Evolutionary conservation across 257 asterid species (phyloP), one percentile per base, ranked within the genome.

Genomic region (Penstemon davidsonii): DNA sequence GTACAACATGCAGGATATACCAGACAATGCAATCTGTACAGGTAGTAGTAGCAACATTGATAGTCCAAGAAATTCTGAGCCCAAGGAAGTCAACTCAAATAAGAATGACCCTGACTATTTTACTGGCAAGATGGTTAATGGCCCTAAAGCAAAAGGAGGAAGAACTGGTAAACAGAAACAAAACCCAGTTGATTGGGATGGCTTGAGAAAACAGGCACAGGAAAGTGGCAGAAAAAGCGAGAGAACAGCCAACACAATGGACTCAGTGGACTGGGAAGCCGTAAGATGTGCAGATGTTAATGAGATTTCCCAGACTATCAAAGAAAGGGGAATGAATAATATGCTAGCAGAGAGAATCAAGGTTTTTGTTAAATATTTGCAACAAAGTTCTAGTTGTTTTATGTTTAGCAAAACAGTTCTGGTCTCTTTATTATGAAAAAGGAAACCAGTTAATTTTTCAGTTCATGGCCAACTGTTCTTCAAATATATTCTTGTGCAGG

Each of bases 291-390:
- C 99, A 18, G 87, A 88, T 73, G 96, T 90, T 62, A 62, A 76
- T 33, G 97, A 88, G 73, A 76, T 94, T 75, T 97, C 99, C 33
- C 70, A 87, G 8, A 82, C 96, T 47, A 89, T 94, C 73, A 91
- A 75, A 81, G 97, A 87, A 67, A 83, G 99, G 82, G 99, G 99
- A 71, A 94, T 94, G 99, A 94, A 91, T 81, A 94, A 94, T 75
- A 80, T 76, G 85, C 86, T 94, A 53, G 97, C 97, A 42, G 91
- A 75, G 82, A 88, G 99, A 80, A 94, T 94, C 79, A 80, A 91
- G 90, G 99, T 88, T 75, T 71, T 56, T 7, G 50, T 46, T 56
- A 57, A 49, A 58, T 67, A 69, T 44, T 25, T 55, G 58, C 50
- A 50, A 51, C 12, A 73, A 25, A 61, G 33, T 25, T 15, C 33